Evolutionary conservation across 805 yeast species (phyloP), one percentile per base, ranked within the genome.

Genomic region (Starmerella bombicola): DNA sequence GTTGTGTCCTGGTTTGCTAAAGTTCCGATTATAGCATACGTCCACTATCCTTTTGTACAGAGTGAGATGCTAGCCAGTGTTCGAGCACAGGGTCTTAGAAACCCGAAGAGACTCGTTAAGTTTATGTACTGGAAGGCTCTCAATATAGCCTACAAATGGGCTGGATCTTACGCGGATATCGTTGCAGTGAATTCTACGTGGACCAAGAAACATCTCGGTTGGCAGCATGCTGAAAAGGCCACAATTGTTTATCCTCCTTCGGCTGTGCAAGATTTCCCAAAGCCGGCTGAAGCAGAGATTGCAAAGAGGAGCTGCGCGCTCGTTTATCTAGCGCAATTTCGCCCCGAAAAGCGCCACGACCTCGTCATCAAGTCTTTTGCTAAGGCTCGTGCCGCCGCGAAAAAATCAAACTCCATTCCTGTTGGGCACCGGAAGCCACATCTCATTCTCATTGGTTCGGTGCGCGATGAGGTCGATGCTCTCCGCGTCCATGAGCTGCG

Each of bases 41-140:
- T 84, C n/a, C 99, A 91, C 62, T 91, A 81, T 63, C 99, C 99
- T 1, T 73, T 86, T 15, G 76, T 91, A 25, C 93, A 93, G 32
- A 61, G 65, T 21, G 97, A 88, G 51, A 91, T 91, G 99, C 32
- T 42, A 55, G 44, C 52, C 12, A 35, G 52, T 26, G 32, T 55
- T 20, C 34, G 42, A 13, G 38, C 36, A 10, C n/a, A 25, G 17
- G 48, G 48, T 17, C 30, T 42, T 15, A 35, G 36, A 23, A 43
- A 59, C 30, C 42, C 66, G 19, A 76, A 74, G 55, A 72, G 67
- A 46, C 31, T 63, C 2, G 17, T 17, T 29, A 47, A 47, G 45
- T 42, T 16, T 41, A 18, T 16, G 4, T 91, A 91, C 59, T 91
- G 97, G 96, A 60, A 67, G 21, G 2, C 63, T 0, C 68, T 93